Percentiles rank a stretch among this genome's conserved stretches.
Evolutionary conservation across 192 early-diverging fungal species (phyloP).

Genomic region (Dissophora ornata): DNA sequence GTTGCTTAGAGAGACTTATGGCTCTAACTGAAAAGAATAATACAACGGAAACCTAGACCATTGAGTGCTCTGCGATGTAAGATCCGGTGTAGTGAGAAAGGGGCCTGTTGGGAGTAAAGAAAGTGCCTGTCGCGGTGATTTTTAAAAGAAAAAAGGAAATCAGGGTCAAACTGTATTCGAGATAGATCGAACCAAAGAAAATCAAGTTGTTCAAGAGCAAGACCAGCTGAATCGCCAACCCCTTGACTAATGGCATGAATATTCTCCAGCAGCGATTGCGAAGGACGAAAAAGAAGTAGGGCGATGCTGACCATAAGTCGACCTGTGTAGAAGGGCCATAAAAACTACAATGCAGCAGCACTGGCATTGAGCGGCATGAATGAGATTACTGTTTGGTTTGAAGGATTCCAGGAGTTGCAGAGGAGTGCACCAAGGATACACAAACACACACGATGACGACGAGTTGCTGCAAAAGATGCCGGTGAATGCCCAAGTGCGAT

Average conservation of each 20-base stretch:
- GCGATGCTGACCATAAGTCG: conserved; percentile 11
- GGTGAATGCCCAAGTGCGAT: too few species aligned
- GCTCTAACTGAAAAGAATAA: not conserved
- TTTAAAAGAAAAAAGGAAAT: not conserved
- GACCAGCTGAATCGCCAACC: not conserved
- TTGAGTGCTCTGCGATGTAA: not conserved
- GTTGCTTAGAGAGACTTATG: not conserved
- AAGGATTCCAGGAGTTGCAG: conserved; percentile 1
- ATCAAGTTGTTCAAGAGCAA: not conserved
- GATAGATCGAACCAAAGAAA: not conserved
- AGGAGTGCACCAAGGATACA: conserved; percentile 1
- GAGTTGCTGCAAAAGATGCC: not conserved
- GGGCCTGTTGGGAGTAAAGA: conserved; percentile 1
- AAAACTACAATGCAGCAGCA: too few species aligned
- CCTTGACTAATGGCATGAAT: conserved; percentile 7
- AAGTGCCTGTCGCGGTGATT: conserved; percentile 3
- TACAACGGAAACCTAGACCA: not conserved
- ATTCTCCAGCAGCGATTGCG: not conserved
- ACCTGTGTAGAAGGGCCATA: not conserved
- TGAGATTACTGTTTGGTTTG: conserved; percentile 4
- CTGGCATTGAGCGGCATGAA: conserved; percentile 8
- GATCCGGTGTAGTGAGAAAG: conserved; percentile 10
- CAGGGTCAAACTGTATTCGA: conserved; percentile 1
- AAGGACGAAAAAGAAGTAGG: not conserved
- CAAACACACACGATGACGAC: conserved; percentile 26